Percentiles rank a stretch among this genome's conserved stretches.
Evolutionary conservation across 208 protist genomes (phyloP).

Genomic region (Blechomonas ayalai): DNA sequence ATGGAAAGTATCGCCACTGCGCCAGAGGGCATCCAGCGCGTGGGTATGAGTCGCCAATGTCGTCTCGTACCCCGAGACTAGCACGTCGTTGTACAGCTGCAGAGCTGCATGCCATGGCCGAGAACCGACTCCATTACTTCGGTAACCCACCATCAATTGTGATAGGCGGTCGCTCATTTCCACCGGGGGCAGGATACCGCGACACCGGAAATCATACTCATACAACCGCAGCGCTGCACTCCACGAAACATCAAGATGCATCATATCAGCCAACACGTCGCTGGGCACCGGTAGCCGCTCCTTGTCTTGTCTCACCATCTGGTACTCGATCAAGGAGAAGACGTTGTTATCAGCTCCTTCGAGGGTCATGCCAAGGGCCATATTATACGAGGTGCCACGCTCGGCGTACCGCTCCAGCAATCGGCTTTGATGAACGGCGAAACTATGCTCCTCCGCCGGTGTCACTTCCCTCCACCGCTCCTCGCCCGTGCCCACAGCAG

Average conservation of each 20-base stretch:
- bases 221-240: slow-evolving; percentile 42
- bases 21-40: slow-evolving; percentile 80
- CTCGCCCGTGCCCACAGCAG: slow-evolving; percentile 19
- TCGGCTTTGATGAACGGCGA: slow-evolving; percentile 39
- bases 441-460: slow-evolving; percentile 30
- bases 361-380: slow-evolving; percentile 32
- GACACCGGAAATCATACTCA: slow-evolving; percentile 17
- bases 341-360: slow-evolving; percentile 66
- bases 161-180: slow-evolving; percentile 67
- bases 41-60: slow-evolving; percentile 53
- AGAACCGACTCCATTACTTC: slow-evolving; percentile 50
- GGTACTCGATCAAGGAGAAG: slow-evolving; percentile 42
- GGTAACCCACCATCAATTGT: slow-evolving; percentile 74
- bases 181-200: slow-evolving; percentile 24
- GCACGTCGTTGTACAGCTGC: slow-evolving; percentile 33
- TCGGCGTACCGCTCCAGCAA: slow-evolving; percentile 39
- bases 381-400: slow-evolving; percentile 37
- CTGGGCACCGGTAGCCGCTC: slow-evolving; percentile 19
- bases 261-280: slow-evolving; percentile 39
- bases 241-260: slow-evolving; percentile 75
- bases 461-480: slow-evolving; percentile 33
- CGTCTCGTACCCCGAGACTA: slow-evolving; percentile 40
- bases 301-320: slow-evolving; percentile 20
- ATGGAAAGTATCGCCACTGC: slow-evolving; percentile 55
- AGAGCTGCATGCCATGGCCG: slow-evolving; percentile 59